These are phyloP conservation scores for Verticillium isaacii DNA, from an alignment of 2,329 filamentous ascomycete genomes.

Conservation along the genomic window DNA sequence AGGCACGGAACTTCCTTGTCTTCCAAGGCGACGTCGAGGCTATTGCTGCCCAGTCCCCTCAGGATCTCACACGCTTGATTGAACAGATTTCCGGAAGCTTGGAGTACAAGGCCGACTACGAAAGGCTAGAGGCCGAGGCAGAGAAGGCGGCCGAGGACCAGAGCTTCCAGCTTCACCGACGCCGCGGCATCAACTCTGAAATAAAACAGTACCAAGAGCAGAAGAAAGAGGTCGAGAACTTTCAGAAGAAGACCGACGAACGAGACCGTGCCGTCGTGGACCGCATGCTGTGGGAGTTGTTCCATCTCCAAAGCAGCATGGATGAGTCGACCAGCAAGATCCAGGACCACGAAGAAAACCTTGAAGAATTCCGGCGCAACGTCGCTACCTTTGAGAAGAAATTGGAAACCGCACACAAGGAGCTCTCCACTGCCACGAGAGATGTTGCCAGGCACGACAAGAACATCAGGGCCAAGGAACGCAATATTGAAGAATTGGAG, in stretches of 20 bases:
- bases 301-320: slow-evolving; percentile 89
- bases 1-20: slow-evolving; percentile 94
- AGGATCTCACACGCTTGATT: slow-evolving; percentile 87
- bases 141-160: slow-evolving; percentile 87
- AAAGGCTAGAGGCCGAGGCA: slow-evolving; percentile 78
- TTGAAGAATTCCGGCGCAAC: slow-evolving; percentile 86
- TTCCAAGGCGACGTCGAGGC: slow-evolving; percentile 98
- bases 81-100: slow-evolving; percentile 97
- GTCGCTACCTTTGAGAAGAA: slow-evolving; percentile 78
- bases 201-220: slow-evolving; percentile 98
- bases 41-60: slow-evolving; percentile 91
- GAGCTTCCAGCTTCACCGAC: slow-evolving; percentile 79
- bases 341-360: slow-evolving; percentile 86
- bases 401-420: slow-evolving; percentile 75
- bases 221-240: slow-evolving; percentile 91
- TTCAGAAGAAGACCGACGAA: slow-evolving; percentile 84
- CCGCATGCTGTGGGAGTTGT: slow-evolving; percentile 94
- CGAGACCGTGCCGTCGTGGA: slow-evolving; percentile 87
- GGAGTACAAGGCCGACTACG: slow-evolving; percentile 92
- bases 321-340: slow-evolving; percentile 89
- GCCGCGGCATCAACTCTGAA: slow-evolving; percentile 92
- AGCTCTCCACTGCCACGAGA: slow-evolving; percentile 72
- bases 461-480: slow-evolving; percentile 79
- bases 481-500: slow-evolving; percentile 79
- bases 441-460: slow-evolving; percentile 80